phyloP scores from a whole-genome alignment of 1,139 yeast genomes.

The Geotrichum cucujoidarum region DNA sequence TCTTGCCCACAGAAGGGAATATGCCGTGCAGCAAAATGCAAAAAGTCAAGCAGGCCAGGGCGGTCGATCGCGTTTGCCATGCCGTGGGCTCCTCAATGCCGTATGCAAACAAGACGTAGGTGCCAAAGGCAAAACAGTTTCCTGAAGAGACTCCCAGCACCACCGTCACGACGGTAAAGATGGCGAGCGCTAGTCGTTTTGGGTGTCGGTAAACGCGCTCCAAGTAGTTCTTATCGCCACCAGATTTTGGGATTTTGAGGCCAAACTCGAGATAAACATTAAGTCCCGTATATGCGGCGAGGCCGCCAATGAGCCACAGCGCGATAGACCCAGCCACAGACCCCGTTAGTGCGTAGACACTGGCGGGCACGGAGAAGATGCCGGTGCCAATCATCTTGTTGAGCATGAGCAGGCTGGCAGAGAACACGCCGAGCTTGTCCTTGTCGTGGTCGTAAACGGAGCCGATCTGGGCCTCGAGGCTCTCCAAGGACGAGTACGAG shows the following conservation, averaged over 20 bases:
- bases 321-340: conserved; percentile 69
- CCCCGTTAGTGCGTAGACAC: conserved; percentile 62
- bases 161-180: conserved; percentile 60
- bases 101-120: conserved; percentile 56
- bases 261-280: conserved; percentile 68
- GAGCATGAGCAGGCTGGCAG: conserved; percentile 61
- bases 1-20: conserved; percentile 58
- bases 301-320: conserved; percentile 73
- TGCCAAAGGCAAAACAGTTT: conserved; percentile 50
- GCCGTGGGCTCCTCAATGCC: conserved; percentile 45
- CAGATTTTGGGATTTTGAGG: conserved; percentile 69
- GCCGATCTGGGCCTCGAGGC: conserved; percentile 4
- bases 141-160: conserved; percentile 81
- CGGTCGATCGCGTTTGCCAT: conserved; percentile 28
- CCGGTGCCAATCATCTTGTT: conserved; percentile 88
- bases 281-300: conserved; percentile 46
- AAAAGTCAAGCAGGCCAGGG: conserved; percentile 57
- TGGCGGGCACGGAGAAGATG: conserved; percentile 79
- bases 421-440: conserved; percentile 45
- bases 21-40: conserved; percentile 60
- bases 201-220: conserved; percentile 65
- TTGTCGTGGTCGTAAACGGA: not conserved
- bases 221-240: conserved; percentile 75
- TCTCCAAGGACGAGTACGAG: not conserved
- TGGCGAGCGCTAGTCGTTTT: conserved; percentile 58